Conservation (phyloP, 768 basidiomycete species). For the Mycena crocata region DNA sequence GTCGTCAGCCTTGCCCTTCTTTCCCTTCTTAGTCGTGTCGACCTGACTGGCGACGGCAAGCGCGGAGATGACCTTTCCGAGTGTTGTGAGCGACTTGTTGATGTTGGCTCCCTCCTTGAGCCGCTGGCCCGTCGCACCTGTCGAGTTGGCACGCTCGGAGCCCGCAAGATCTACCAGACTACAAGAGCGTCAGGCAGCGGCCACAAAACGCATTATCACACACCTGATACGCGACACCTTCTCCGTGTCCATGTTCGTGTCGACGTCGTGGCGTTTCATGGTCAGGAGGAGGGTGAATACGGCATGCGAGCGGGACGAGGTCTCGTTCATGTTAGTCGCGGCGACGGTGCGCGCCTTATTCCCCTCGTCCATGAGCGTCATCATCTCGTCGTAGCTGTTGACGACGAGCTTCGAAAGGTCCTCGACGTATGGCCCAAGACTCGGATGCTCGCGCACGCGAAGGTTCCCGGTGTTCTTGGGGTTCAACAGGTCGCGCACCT, state of each 20-base stretch:
- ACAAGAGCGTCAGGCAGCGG: slow-evolving; percentile 26
- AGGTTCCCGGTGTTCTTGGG: slow-evolving; percentile 97
- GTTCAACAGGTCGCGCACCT: slow-evolving; percentile 96
- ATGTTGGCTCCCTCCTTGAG: slow-evolving; percentile 99
- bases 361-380: slow-evolving; percentile 99
- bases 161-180: slow-evolving; percentile 97
- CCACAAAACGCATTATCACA: slow-evolving; percentile 35
- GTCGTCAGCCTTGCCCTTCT: slow-evolving; percentile 91
- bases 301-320: slow-evolving; percentile 97
- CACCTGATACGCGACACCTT: slow-evolving; percentile 98
- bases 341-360: slow-evolving; percentile 99
- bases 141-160: slow-evolving; percentile 96
- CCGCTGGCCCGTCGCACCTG: slow-evolving; percentile 95
- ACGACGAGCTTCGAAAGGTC: slow-evolving; percentile 95
- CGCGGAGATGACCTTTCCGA: slow-evolving; percentile 96
- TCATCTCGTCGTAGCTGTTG: slow-evolving; percentile 94
- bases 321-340: slow-evolving; percentile 99
- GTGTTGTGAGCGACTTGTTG: slow-evolving; percentile 97
- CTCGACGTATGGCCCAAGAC: slow-evolving; percentile 97
- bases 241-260: slow-evolving; percentile 92
- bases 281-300: slow-evolving; percentile 96
- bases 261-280: slow-evolving; percentile 88
- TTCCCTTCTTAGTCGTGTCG: slow-evolving; percentile 83
- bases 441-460: slow-evolving; percentile 97
- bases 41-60: slow-evolving; percentile 79